Percentiles rank a stretch among this genome's conserved stretches.
Evolutionary conservation across 176 grass and related monocot species (phyloP).

Genomic region (Cenchrus purpureus): DNA sequence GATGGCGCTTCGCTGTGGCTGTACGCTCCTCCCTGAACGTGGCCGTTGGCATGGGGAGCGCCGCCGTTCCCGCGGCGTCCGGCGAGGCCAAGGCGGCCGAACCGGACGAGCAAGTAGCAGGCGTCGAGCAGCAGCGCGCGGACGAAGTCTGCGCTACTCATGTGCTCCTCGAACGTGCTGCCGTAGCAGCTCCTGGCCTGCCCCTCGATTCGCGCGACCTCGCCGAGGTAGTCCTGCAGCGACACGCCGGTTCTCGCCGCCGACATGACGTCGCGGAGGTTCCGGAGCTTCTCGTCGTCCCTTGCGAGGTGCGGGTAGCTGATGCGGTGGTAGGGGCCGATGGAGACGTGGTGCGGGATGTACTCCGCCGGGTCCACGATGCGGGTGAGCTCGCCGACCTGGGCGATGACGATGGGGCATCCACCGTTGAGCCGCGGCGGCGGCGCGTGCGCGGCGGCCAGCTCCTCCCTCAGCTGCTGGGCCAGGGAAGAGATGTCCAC

Average conservation of each 20-base stretch:
- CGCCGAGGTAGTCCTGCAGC: not conserved
- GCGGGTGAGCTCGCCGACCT: not conserved
- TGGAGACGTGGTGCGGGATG: conserved; percentile 17
- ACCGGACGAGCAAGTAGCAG: not conserved
- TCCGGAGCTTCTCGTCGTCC: not conserved
- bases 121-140: conserved; percentile 34
- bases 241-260: not conserved
- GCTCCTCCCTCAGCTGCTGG: not conserved
- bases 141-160: not conserved
- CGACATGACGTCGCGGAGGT: not conserved
- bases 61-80: not conserved
- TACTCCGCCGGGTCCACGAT: not conserved
- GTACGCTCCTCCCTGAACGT: not conserved
- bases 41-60: not conserved
- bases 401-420: not conserved
- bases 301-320: not conserved
- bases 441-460: not conserved
- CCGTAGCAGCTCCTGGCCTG: not conserved
- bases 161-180: accelerated
- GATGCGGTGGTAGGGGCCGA: conserved; percentile 33
- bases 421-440: not conserved
- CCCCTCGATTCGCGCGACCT: not conserved
- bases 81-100: not conserved
- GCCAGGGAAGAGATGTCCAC: conserved; percentile 8
- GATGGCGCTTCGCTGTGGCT: not conserved